Conservation (phyloP, 2,329 filamentous ascomycete genomes). For the Colletotrichum sp. region DNA sequence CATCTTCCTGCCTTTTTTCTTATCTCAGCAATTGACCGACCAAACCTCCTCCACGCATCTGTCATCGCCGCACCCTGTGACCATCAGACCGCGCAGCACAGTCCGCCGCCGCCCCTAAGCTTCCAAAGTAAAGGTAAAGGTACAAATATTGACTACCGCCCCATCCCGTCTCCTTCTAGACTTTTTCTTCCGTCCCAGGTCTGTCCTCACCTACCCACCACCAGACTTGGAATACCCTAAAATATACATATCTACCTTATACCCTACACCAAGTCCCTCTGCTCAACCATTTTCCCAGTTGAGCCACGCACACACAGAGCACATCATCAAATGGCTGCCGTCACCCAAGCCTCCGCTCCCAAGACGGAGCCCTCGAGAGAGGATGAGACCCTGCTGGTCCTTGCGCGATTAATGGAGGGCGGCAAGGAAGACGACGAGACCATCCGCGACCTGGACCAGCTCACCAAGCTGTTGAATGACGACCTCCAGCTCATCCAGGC, state of each 20-base stretch:
- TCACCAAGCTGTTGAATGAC: conserved; percentile 65
- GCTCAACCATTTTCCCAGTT: not conserved
- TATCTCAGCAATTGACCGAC: conserved; percentile 16
- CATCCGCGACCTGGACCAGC: conserved; percentile 60
- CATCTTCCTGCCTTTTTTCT: conserved; percentile 9
- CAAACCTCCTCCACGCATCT: conserved; percentile 10
- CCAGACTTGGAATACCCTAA: not conserved
- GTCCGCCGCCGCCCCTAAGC: conserved; percentile 1
- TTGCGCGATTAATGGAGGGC: conserved; percentile 90
- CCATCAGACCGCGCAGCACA: conserved; percentile 15
- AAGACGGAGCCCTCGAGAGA: conserved; percentile 42
- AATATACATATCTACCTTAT: conserved; percentile 6
- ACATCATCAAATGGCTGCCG: conserved; percentile 34
- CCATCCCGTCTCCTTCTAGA: conserved; percentile 16
- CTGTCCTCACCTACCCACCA: conserved; percentile 14
- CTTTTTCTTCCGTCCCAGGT: conserved; percentile 8
- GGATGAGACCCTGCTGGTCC: conserved; percentile 76
- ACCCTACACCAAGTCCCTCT: not conserved
- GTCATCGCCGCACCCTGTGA: conserved; percentile 21
- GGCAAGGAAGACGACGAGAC: conserved; percentile 82
- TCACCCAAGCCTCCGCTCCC: conserved; percentile 34
- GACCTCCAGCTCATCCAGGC: conserved; percentile 46
- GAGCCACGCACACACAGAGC: not conserved
- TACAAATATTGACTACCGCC: conserved; percentile 14
- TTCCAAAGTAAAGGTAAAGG: not conserved